Conservation (phyloP, 148 eudicot species). For the Vaccinium darrowii region DNA sequence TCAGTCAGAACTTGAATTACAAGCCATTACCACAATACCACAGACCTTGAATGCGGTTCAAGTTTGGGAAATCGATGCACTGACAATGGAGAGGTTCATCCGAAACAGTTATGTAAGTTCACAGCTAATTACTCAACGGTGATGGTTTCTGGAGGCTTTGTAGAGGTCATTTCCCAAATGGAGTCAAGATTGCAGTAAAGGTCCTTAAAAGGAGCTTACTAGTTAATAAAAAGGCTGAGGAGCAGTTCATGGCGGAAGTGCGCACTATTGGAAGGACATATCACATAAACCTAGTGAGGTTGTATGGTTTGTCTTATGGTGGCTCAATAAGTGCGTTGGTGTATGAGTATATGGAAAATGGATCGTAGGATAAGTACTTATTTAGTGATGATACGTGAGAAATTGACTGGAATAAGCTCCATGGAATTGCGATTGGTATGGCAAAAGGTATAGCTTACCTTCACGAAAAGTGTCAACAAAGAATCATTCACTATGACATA, state of each 20-base stretch:
- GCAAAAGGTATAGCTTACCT: not conserved
- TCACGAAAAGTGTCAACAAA: not conserved
- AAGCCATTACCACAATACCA: no score
- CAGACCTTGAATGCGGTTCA: no score
- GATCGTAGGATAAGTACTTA: not conserved
- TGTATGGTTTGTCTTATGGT: not conserved
- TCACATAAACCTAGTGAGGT: not conserved
- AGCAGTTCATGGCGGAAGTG: constrained; percentile 22
- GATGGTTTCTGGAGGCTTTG: no score
- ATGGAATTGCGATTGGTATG: not conserved
- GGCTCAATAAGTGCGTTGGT: not conserved
- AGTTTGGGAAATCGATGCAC: no score
- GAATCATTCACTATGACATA: constrained; percentile 11
- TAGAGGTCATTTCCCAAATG: constrained; percentile 18
- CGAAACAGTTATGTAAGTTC: no score
- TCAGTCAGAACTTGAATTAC: no score
- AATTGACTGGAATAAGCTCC: constrained; percentile 1
- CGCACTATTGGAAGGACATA: constrained; percentile 3
- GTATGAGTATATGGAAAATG: not conserved
- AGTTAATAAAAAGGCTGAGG: constrained; percentile 12
- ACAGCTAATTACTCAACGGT: no score
- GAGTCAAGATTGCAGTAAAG: constrained; percentile 23
- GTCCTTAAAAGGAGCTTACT: constrained; percentile 14
- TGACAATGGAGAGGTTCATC: no score
- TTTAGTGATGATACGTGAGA: not conserved